Base-by-base conservation (phyloP, 768 basidiomycete species). In the Porphyrellus cyaneotinctus region DNA sequence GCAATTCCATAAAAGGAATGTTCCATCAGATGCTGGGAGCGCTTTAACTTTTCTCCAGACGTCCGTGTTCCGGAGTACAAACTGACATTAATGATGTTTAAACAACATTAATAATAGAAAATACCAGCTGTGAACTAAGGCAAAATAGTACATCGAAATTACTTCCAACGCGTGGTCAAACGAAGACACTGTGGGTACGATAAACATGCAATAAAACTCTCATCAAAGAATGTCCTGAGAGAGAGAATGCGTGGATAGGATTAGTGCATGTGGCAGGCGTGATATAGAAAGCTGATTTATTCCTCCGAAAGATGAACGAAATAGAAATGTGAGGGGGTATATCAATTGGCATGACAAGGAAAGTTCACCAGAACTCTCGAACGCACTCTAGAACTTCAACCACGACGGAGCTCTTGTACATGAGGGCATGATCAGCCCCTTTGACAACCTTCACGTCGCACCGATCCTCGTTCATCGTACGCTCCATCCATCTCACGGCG, bases 401-500 rank as follows among this genome's bases (percentile, higher is more conserved):
- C 47, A 94, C 88, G 30, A 93, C 88, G 51, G 80, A 78, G 66
- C 87, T 88, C 66, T 85, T 87, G 71, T 93, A 97, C 91, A 99
- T 92, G 49, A 99, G 75, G 45, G 84, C 86, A 69, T 99, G 95
- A 60, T 93, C 93, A 18, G 91, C 95, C 33, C 90, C 90, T 61
- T 81, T 83, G 48, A 95, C 84, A 37, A 97, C 84, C 62, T 85
- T 82, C 33, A 99, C 83, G 39, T 77, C 74, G 66, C 93, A 95
- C 51, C 78, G 74, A 36, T 84, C 84, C 39, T 79, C 77, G 18
- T 83, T 80, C 88, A 94, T 90, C 32, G 80, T 82, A 56, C 80
- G 82, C 69, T 94, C 90, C 88, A 94, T 90, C 91, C 92, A 95
- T 60, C 88, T 73, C 36, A 98, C 86, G 41, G 91, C 89, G 60